A percentile compares a stretch with the other conserved stretches of the same genome.
These are phyloP conservation scores for Leishmania aethiopica DNA, from an alignment of 208 protist genomes.

Conservation along the genomic window DNA sequence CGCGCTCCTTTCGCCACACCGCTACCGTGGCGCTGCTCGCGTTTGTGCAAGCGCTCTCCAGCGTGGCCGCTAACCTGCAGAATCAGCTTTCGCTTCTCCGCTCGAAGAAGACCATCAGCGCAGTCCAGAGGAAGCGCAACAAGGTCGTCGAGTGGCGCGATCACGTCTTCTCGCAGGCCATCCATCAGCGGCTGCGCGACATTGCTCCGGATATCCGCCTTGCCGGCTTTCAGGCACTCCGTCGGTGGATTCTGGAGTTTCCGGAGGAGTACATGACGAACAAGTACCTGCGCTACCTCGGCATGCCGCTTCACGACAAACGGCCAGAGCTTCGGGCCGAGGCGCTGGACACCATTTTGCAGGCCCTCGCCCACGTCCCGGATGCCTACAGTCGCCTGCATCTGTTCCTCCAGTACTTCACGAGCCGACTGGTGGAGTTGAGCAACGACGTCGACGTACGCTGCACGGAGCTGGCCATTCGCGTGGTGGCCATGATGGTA, in stretches of 20 bases:
- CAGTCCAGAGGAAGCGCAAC: slow-evolving; percentile 50
- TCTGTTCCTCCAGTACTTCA: slow-evolving; percentile 87
- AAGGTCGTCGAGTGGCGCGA: slow-evolving; percentile 57
- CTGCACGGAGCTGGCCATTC: slow-evolving; percentile 87
- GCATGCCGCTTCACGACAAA: slow-evolving; percentile 91
- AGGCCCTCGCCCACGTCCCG: slow-evolving; percentile 53
- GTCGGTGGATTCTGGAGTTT: slow-evolving; percentile 75
- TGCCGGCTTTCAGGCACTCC: slow-evolving; percentile 66
- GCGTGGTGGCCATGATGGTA: slow-evolving; percentile 78
- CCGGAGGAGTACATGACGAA: slow-evolving; percentile 85
- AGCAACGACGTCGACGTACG: slow-evolving; percentile 79
- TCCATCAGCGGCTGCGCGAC: slow-evolving; percentile 88
- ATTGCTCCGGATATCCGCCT: slow-evolving; percentile 85
- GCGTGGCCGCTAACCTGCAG: slow-evolving; percentile 50
- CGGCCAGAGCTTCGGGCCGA: slow-evolving; percentile 75
- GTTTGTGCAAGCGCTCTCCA: slow-evolving; percentile 77
- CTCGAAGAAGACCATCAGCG: slow-evolving; percentile 53
- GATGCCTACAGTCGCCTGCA: slow-evolving; percentile 76
- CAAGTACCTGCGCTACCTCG: slow-evolving; percentile 91
- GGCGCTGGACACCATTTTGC: slow-evolving; percentile 77
- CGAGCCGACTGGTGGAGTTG: slow-evolving; percentile 83
- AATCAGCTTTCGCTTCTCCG: slow-evolving; percentile 42
- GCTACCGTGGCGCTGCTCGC: slow-evolving; percentile 68
- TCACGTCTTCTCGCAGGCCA: slow-evolving; percentile 81
- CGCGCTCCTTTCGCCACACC: slow-evolving; percentile 85